A percentile compares a stretch with the other conserved stretches of the same genome.
These are phyloP conservation scores for Jaltomata sinuosa DNA, from an alignment of 257 asterid genomes.

Conservation along the genomic window DNA sequence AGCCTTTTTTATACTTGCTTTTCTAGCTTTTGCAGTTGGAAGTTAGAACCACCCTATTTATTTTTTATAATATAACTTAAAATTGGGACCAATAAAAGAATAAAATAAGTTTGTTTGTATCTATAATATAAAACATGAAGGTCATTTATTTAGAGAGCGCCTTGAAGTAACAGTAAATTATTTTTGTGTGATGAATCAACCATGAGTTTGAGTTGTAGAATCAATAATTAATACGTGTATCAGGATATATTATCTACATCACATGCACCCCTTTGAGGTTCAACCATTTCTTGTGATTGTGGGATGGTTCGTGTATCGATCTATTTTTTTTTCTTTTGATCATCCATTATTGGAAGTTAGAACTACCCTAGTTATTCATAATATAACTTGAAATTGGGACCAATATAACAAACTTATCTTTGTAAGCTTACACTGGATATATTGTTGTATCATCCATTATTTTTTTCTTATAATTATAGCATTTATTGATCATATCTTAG, in stretches of 20 bases:
- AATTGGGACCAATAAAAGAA: background rate
- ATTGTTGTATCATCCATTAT: background rate
- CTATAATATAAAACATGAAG: no score
- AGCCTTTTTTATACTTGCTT: background rate
- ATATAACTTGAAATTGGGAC: no score
- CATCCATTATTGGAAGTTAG: no score
- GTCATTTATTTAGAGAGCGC: background rate
- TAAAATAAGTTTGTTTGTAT: background rate
- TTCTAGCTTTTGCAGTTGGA: background rate
- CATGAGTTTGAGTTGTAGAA: background rate
- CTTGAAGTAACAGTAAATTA: background rate
- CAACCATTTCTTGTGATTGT: fast-evolving
- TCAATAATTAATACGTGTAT: background rate
- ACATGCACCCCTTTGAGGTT: background rate
- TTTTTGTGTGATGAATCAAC: background rate
- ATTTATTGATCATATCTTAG: fast-evolving
- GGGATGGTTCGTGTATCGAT: background rate
- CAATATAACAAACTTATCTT: no score
- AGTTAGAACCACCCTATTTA: background rate
- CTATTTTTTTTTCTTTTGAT: background rate
- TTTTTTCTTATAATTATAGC: background rate
- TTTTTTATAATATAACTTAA: background rate
- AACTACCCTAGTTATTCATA: no score
- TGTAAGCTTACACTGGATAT: no score
- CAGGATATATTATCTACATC: background rate